Percentiles rank a stretch among this genome's conserved stretches.
These are phyloP conservation scores for Mucuna pruriens DNA, from an alignment of 306 rosid species.

Conservation along the genomic window DNA sequence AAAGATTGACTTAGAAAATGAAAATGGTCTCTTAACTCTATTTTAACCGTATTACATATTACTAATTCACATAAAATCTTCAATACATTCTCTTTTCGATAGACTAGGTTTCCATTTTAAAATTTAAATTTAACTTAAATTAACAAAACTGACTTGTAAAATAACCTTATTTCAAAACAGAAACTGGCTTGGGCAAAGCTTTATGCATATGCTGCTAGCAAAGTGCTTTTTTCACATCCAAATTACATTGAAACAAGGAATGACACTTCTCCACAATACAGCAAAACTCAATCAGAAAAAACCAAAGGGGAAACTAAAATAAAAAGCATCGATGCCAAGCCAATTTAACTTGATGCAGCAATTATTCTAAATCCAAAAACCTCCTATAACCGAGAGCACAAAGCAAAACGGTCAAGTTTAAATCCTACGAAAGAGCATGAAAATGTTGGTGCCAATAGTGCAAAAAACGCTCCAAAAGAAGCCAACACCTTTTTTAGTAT, in stretches of 20 bases:
- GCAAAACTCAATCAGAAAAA: neutral
- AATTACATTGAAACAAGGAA: constrained; percentile 22
- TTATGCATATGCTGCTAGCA: neutral
- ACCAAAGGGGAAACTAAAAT: neutral
- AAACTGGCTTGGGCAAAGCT: neutral
- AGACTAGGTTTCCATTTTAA: no score
- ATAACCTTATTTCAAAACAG: no score
- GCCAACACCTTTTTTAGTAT: constrained; percentile 38
- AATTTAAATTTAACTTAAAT: no score
- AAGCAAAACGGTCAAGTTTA: neutral
- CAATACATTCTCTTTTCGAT: no score
- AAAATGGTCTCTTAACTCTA: no score
- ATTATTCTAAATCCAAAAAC: constrained; percentile 20
- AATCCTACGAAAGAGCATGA: neutral
- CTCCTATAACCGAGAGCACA: neutral
- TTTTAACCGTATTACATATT: no score
- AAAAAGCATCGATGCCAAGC: neutral
- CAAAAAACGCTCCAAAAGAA: constrained; percentile 8
- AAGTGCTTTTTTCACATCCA: constrained; percentile 13
- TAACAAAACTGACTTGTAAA: no score
- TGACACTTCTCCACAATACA: neutral
- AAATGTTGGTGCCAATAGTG: neutral
- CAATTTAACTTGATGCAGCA: constrained; percentile 32
- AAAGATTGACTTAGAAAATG: no score
- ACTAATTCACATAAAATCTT: no score